phyloP scores from a whole-genome alignment of 1,139 yeast genomes.

The Arxiozyma slooffiae region DNA sequence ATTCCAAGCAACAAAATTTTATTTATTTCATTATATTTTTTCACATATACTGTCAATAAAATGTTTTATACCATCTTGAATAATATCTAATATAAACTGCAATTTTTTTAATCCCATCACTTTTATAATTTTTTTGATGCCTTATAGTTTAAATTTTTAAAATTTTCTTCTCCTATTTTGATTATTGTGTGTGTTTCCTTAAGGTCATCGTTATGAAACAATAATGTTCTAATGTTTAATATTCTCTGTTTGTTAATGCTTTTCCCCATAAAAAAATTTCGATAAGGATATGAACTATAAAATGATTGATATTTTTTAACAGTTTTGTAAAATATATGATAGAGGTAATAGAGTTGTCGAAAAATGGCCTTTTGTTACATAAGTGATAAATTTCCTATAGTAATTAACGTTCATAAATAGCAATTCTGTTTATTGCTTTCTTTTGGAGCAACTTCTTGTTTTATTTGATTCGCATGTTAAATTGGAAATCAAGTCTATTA shows the following conservation, averaged over 20 bases:
- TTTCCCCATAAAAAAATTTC: background rate
- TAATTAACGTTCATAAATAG: slow-evolving; percentile 17
- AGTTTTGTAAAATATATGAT: background rate
- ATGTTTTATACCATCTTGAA: slow-evolving; percentile 10
- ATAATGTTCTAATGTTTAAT: slow-evolving; percentile 11
- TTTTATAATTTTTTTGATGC: slow-evolving; percentile 13
- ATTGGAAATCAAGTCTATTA: background rate
- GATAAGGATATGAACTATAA: background rate
- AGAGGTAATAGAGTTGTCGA: slow-evolving; percentile 12
- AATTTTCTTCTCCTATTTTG: slow-evolving; percentile 20
- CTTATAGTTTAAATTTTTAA: slow-evolving; percentile 12
- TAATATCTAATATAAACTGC: slow-evolving; percentile 11
- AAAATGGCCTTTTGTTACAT: slow-evolving; percentile 20
- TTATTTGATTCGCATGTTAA: background rate
- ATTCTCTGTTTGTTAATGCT: background rate
- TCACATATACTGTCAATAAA: slow-evolving; percentile 14
- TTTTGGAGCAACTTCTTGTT: background rate
- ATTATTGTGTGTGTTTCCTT: slow-evolving; percentile 20
- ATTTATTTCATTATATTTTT: slow-evolving; percentile 16
- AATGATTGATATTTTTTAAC: background rate
- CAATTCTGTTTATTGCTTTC: slow-evolving; percentile 5
- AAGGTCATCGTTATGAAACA: slow-evolving; percentile 26
- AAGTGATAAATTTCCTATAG: slow-evolving; percentile 14
- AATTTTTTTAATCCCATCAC: slow-evolving; percentile 9
- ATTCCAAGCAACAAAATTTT: slow-evolving; percentile 13